A percentile compares a stretch with the other conserved stretches of the same genome.
phyloP scores from a whole-genome alignment of 495 filamentous ascomycete species.

The Friedmanniomyces simplex region DNA sequence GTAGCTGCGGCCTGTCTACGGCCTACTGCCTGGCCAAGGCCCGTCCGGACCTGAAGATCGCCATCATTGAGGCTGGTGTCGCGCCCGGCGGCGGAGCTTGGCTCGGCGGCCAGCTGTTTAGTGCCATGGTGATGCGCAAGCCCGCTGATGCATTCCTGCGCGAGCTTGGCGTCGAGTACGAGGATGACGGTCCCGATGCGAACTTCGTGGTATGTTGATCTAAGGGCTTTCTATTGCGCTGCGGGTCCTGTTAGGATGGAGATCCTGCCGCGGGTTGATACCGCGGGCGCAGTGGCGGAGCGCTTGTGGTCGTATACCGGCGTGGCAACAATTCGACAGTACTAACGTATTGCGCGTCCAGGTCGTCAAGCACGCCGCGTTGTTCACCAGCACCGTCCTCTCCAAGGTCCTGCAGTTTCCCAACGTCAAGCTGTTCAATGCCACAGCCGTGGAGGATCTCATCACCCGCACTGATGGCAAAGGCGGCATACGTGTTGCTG shows the following conservation, averaged over 20 bases:
- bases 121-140: constrained; percentile 88
- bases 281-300: too few relatives aligned
- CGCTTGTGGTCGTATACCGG: background rate
- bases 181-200: constrained; percentile 55
- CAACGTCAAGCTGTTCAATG: constrained; percentile 94
- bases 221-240: background rate
- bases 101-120: constrained; percentile 87
- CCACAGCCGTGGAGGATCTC: constrained; percentile 80
- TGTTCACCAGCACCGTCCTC: constrained; percentile 79
- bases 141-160: constrained; percentile 73
- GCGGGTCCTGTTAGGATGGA: background rate
- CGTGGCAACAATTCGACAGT: constrained; percentile 55
- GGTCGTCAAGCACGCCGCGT: constrained; percentile 80
- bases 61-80: constrained; percentile 79
- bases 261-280: too few relatives aligned
- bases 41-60: constrained; percentile 82
- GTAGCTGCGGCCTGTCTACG: constrained; percentile 72
- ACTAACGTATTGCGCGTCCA: constrained; percentile 19
- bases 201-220: constrained; percentile 9
- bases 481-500: constrained; percentile 58
- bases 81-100: constrained; percentile 81
- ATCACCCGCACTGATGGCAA: constrained; percentile 54
- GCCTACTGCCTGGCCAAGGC: constrained; percentile 76
- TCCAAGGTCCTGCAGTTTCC: constrained; percentile 69
- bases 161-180: constrained; percentile 73